Percentiles rank a stretch among this genome's conserved stretches.
These are phyloP conservation scores for Myxozyma kluyveri DNA, from an alignment of 805 yeast species.

Conservation along the genomic window DNA sequence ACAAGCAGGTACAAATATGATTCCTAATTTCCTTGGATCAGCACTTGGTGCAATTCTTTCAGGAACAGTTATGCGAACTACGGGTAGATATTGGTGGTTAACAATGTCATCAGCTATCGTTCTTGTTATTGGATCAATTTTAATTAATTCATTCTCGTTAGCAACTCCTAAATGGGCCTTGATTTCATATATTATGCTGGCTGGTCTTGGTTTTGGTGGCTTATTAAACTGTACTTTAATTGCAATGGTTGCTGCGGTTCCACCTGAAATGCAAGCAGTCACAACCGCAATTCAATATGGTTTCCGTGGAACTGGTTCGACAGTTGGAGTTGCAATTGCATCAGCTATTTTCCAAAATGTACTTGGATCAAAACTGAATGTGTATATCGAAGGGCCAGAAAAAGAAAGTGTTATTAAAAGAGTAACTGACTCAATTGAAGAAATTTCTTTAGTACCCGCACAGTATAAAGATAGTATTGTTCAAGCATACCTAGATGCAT, in stretches of 20 bases:
- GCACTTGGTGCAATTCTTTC: slow-evolving; percentile 64
- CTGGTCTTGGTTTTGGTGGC: slow-evolving; percentile 57
- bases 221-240: slow-evolving; percentile 58
- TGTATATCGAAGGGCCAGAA: slow-evolving; percentile 18
- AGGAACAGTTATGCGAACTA: slow-evolving; percentile 62
- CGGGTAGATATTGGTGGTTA: slow-evolving; percentile 46
- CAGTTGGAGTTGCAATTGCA: slow-evolving; percentile 62
- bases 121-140: slow-evolving; percentile 15
- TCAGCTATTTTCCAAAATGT: slow-evolving; percentile 54
- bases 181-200: slow-evolving; percentile 40
- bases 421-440: slow-evolving; percentile 25
- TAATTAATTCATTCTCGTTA: slow-evolving; percentile 12
- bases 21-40: slow-evolving; percentile 61
- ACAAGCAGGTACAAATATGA: slow-evolving; percentile 52
- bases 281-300: slow-evolving; percentile 76
- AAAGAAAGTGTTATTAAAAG: slow-evolving; percentile 22
- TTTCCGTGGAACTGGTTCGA: slow-evolving; percentile 67
- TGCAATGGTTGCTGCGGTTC: slow-evolving; percentile 64
- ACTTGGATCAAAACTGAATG: slow-evolving; percentile 35
- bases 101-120: slow-evolving; percentile 30
- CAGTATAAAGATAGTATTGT: slow-evolving; percentile 19
- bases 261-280: slow-evolving; percentile 59
- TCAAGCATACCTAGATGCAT: slow-evolving; percentile 27
- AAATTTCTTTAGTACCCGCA: slow-evolving; percentile 15
- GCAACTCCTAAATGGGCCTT: slow-evolving; percentile 18